phyloP scores from a whole-genome alignment of 139 green algal genomes.

The Ettlia oleoabundans region DNA sequence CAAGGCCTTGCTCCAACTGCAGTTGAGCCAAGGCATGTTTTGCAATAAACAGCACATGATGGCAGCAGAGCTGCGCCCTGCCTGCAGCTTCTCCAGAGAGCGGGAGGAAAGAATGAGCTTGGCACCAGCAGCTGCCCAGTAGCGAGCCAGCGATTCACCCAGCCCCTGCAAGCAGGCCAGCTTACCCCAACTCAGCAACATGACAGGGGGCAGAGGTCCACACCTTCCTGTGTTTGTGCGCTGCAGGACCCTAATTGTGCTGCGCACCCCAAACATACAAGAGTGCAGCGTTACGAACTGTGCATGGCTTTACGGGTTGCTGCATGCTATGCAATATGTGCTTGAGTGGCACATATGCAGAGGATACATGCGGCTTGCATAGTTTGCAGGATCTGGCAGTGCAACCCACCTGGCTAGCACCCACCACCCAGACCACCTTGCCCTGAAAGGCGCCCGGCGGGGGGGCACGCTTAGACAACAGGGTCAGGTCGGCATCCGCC shows the following conservation, averaged over 20 bases:
- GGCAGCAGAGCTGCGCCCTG: constrained; percentile 10
- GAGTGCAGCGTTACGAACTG: neutral
- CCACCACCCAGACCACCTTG: constrained; percentile 88
- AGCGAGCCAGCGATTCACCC: constrained; percentile 64
- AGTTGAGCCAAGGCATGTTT: neutral
- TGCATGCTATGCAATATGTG: neutral
- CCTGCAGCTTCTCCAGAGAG: constrained; percentile 62
- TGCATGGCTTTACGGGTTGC: neutral
- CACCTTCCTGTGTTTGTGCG: neutral
- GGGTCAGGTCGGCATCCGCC: constrained; percentile 59
- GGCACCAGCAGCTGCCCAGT: constrained; percentile 67
- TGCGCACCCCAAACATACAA: neutral
- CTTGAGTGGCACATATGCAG: neutral
- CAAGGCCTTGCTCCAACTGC: neutral
- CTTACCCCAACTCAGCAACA: neutral
- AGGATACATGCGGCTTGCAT: neutral
- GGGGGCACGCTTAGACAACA: constrained; percentile 45
- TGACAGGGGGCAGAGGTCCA: neutral
- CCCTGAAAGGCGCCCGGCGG: constrained; percentile 53
- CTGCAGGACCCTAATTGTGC: neutral
- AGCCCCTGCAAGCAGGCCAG: constrained; percentile 55
- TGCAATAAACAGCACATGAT: neutral
- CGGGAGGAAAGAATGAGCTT: constrained; percentile 77
- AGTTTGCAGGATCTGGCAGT: neutral
- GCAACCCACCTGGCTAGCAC: constrained; percentile 63